Evolutionary conservation across 176 grass and related monocot species (phyloP).

Genomic region (Olyra latifolia): DNA sequence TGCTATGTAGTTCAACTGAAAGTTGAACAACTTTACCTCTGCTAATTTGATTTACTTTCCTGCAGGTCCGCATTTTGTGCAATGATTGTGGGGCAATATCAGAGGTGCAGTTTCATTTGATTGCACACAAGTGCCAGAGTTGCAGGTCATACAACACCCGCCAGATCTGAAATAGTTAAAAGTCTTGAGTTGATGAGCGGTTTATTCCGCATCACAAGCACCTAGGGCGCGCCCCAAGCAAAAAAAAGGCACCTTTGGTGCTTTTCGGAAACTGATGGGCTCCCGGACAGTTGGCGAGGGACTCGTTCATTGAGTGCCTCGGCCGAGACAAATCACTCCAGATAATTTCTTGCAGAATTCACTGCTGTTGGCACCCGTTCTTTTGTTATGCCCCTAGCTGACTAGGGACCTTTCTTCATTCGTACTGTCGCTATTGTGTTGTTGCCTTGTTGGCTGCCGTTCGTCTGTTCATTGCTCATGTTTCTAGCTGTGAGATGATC

Average conservation of each 20-base stretch:
- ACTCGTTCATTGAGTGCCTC: not conserved
- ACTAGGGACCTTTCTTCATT: not conserved
- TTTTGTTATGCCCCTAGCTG: not conserved
- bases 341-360: not conserved
- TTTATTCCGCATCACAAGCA: not conserved
- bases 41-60: not conserved
- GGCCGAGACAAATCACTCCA: not conserved
- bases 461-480: not conserved
- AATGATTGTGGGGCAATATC: constrained; percentile 73
- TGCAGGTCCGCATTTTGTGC: constrained; percentile 83
- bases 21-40: not conserved
- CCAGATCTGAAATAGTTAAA: constrained; percentile 48
- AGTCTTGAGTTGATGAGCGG: not conserved
- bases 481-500: not conserved
- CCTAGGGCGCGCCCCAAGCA: not conserved
- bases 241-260: too few species aligned
- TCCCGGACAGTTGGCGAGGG: not conserved
- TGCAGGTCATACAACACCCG: constrained; percentile 98
- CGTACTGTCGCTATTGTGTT: not conserved
- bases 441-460: not conserved
- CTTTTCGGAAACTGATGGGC: not conserved
- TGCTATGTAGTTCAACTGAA: not conserved
- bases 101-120: constrained; percentile 71
- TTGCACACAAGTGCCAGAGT: constrained; percentile 84
- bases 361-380: not conserved